These are phyloP conservation scores for Avena atlantica DNA, from an alignment of 176 grass and related monocot genomes.

Conservation along the genomic window DNA sequence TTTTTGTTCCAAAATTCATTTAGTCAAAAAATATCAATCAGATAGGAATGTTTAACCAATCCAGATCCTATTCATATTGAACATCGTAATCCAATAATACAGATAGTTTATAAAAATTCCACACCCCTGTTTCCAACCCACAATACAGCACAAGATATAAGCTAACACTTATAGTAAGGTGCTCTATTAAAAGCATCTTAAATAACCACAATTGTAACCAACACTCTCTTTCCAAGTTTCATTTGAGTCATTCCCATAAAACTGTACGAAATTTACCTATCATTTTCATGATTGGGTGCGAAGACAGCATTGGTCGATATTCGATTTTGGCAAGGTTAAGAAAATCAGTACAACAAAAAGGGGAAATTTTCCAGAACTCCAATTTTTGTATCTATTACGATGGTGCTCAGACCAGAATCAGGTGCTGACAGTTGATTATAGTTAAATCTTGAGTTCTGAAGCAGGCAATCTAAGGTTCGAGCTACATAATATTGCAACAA, in stretches of 20 bases:
- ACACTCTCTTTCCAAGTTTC: neutral
- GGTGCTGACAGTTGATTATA: neutral
- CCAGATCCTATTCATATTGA: neutral
- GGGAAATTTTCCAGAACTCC: neutral
- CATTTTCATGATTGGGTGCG: neutral
- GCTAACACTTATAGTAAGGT: neutral
- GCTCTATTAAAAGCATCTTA: neutral
- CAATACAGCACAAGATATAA: neutral
- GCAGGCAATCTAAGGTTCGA: neutral
- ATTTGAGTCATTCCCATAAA: neutral
- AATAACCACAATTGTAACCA: neutral
- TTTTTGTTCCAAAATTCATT: neutral
- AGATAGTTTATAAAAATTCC: neutral
- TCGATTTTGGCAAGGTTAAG: neutral
- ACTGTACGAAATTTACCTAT: neutral
- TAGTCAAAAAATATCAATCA: neutral
- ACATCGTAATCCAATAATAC: neutral
- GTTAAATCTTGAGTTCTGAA: neutral
- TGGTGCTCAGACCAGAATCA: neutral
- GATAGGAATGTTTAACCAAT: neutral
- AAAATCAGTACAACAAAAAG: neutral
- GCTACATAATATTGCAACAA: neutral
- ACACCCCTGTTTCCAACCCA: neutral
- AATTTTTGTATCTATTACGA: neutral
- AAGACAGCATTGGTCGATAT: neutral